Percentiles rank a stretch among this genome's conserved stretches.
phyloP scores from a whole-genome alignment of 768 basidiomycete genomes.

The Cystofilobasidium bisporidii region DNA sequence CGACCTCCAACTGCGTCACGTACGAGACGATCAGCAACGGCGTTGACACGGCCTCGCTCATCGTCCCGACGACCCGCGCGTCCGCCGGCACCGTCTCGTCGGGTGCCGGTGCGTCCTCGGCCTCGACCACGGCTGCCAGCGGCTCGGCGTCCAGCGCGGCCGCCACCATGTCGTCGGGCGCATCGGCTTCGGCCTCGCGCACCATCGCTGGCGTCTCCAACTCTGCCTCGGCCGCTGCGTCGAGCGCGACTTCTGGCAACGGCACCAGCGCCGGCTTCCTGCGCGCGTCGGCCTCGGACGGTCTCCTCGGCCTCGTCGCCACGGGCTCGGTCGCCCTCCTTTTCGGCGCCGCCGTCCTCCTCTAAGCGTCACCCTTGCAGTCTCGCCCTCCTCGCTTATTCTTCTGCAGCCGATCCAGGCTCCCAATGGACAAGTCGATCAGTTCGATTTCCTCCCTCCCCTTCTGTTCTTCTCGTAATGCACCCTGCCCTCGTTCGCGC shows the following conservation, averaged over 20 bases:
- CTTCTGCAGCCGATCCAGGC: no score
- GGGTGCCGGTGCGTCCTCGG: constrained; percentile 42
- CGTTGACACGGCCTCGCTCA: constrained; percentile 10
- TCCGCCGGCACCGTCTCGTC: constrained; percentile 44
- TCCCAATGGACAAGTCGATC: no score
- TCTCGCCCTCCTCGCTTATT: no score
- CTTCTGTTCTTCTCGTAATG: no score
- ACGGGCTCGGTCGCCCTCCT: neutral
- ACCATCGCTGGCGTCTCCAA: no score
- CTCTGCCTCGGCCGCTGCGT: neutral
- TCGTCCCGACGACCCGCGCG: constrained; percentile 15
- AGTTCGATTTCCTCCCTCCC: no score
- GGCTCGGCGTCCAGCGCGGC: neutral
- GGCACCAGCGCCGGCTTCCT: neutral
- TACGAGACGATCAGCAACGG: constrained; percentile 29
- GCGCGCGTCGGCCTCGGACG: neutral
- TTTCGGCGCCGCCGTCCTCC: constrained; percentile 6
- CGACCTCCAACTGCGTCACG: constrained; percentile 30
- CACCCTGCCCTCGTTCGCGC: no score
- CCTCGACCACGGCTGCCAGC: neutral
- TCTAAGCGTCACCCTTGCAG: no score
- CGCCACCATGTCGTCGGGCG: neutral
- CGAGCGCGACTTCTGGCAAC: neutral
- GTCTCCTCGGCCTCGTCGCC: neutral
- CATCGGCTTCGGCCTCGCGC: neutral